phyloP scores from a whole-genome alignment of 352 stramenopile species.

The Phytophthora sojae region DNA sequence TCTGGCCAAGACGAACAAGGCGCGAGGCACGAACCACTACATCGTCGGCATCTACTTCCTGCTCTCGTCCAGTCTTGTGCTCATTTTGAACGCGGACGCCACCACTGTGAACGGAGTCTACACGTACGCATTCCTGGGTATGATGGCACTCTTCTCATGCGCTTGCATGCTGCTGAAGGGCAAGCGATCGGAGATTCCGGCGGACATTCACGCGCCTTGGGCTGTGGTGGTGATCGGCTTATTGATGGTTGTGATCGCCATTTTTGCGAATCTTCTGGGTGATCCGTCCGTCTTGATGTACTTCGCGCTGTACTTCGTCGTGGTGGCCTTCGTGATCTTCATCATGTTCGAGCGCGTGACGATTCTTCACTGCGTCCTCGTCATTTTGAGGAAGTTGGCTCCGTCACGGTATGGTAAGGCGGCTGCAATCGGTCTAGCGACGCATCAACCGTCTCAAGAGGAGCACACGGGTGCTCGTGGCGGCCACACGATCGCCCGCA shows the following conservation, averaged over 20 bases:
- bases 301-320: constrained; percentile 67
- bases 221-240: constrained; percentile 41
- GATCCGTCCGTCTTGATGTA: constrained; percentile 58
- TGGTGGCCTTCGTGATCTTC: constrained; percentile 50
- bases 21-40: constrained; percentile 71
- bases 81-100: constrained; percentile 80
- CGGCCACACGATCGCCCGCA: constrained; percentile 52
- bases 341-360: constrained; percentile 64
- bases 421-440: constrained; percentile 14
- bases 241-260: constrained; percentile 50
- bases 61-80: constrained; percentile 64
- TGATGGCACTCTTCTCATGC: constrained; percentile 87
- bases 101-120: constrained; percentile 83
- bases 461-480: constrained; percentile 53
- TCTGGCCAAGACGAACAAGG: constrained; percentile 55
- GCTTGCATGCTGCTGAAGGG: constrained; percentile 88
- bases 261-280: constrained; percentile 59
- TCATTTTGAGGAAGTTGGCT: constrained; percentile 42
- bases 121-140: constrained; percentile 83
- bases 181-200: constrained; percentile 80
- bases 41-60: constrained; percentile 80
- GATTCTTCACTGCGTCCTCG: constrained; percentile 45
- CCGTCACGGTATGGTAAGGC: constrained; percentile 43
- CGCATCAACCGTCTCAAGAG: constrained; percentile 1
- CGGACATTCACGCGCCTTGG: constrained; percentile 71